phyloP scores from a whole-genome alignment of 2,329 filamentous ascomycete species.

The Talaromyces albobiverticillius region DNA sequence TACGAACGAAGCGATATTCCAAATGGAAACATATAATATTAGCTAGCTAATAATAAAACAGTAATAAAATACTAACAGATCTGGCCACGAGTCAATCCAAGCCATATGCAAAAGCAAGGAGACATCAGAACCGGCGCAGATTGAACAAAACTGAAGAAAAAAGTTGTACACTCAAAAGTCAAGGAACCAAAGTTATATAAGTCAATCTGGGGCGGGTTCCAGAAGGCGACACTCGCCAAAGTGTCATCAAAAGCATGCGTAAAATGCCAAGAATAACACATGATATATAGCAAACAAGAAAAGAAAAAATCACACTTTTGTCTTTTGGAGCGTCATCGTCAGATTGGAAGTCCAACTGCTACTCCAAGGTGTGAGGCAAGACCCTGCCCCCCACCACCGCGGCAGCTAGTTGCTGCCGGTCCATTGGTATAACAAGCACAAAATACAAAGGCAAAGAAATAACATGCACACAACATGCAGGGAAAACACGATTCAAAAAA shows the following conservation, averaged over 20 bases:
- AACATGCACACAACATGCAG: conserved; percentile 5
- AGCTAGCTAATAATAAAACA: conserved; percentile 5
- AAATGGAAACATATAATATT: neutral
- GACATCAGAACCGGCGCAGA: conserved; percentile 51
- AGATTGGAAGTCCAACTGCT: conserved; percentile 20
- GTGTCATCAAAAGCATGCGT: conserved; percentile 11
- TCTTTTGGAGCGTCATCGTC: conserved; percentile 22
- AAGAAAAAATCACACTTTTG: conserved; percentile 28
- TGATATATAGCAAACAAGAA: conserved; percentile 11
- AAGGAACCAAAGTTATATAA: conserved; percentile 3
- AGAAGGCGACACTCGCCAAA: conserved; percentile 1
- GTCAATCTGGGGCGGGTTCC: neutral
- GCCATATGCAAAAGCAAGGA: conserved; percentile 28
- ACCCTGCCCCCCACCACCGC: conserved; percentile 35
- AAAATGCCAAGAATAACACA: conserved; percentile 12
- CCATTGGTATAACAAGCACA: conserved; percentile 20
- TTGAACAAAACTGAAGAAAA: neutral
- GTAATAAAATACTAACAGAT: conserved; percentile 18
- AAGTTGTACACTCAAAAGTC: conserved; percentile 9
- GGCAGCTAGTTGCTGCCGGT: conserved; percentile 15
- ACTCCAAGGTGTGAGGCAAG: conserved; percentile 26
- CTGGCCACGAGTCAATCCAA: conserved; percentile 52
- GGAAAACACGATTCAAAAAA: neutral
- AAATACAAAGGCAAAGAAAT: conserved; percentile 16
- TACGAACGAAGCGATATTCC: too few species aligned